These are phyloP conservation scores for Colletotrichum theobromicola DNA, from an alignment of 2,329 filamentous ascomycete genomes.

Conservation along the genomic window DNA sequence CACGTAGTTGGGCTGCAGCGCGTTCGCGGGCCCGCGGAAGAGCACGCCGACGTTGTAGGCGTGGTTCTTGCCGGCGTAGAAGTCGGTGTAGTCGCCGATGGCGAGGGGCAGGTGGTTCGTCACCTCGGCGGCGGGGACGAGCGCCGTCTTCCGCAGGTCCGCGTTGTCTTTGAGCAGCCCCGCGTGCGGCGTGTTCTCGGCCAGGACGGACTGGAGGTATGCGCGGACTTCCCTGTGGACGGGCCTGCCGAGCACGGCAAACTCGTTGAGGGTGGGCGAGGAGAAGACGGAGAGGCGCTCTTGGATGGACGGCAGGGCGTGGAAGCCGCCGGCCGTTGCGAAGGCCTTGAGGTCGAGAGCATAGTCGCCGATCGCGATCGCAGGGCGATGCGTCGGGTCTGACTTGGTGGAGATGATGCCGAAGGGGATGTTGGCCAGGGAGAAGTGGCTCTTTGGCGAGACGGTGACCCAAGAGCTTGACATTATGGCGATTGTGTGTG, in stretches of 20 bases:
- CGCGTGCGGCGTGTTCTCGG: constrained; percentile 53
- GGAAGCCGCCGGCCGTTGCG: constrained; percentile 48
- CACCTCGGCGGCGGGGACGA: constrained; percentile 47
- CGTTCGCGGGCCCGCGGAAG: constrained; percentile 76
- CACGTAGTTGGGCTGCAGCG: constrained; percentile 81
- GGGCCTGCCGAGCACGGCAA: constrained; percentile 72
- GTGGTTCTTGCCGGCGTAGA: constrained; percentile 82
- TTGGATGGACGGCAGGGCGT: constrained; percentile 26
- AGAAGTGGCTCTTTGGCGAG: constrained; percentile 59
- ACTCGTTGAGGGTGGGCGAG: constrained; percentile 69
- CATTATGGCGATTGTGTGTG: not conserved
- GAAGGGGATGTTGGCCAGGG: constrained; percentile 82
- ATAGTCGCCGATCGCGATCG: constrained; percentile 75
- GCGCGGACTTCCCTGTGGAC: constrained; percentile 73
- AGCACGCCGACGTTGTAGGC: constrained; percentile 73
- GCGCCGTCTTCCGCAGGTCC: constrained; percentile 30
- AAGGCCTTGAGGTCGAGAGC: constrained; percentile 74
- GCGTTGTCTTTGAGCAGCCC: constrained; percentile 40
- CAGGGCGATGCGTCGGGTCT: constrained; percentile 63
- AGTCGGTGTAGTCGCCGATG: constrained; percentile 86
- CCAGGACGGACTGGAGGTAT: constrained; percentile 68
- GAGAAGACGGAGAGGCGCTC: constrained; percentile 27
- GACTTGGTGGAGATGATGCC: constrained; percentile 75
- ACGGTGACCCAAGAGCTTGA: constrained; percentile 32
- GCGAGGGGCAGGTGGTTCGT: constrained; percentile 74